Percentiles rank a stretch among this genome's conserved stretches.
Conservation (phyloP, 176 grass and related monocot genomes). For the Aegilops umbellulata region DNA sequence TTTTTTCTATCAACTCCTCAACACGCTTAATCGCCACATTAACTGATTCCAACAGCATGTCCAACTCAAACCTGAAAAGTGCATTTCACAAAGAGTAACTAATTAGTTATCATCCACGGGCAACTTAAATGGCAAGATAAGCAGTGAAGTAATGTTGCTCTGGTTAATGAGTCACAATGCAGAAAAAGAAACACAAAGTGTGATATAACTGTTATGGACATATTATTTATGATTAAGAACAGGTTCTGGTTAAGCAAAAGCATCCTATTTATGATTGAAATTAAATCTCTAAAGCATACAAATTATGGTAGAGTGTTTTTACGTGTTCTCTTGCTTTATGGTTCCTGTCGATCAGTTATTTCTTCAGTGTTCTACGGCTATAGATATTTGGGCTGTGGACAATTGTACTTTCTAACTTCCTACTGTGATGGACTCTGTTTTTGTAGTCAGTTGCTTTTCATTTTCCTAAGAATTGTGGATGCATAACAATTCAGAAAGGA, state of each 20-base stretch:
- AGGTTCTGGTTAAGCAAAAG: neutral
- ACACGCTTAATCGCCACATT: slow-evolving; percentile 60
- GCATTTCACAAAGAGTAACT: slow-evolving; percentile 10
- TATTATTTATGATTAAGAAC: no score
- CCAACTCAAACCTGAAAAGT: slow-evolving; percentile 70
- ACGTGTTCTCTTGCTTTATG: neutral
- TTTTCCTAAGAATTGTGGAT: neutral
- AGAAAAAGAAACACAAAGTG: slow-evolving; percentile 14
- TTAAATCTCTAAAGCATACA: neutral
- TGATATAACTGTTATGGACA: neutral
- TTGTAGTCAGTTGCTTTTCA: neutral
- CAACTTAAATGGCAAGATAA: slow-evolving; percentile 11
- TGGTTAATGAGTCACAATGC: slow-evolving; percentile 9
- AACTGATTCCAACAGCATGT: slow-evolving; percentile 86
- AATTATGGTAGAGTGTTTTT: neutral
- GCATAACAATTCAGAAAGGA: neutral
- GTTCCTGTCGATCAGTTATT: neutral
- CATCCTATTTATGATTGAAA: neutral
- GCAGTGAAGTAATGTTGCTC: neutral
- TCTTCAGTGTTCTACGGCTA: neutral
- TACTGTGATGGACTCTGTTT: neutral
- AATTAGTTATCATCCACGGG: slow-evolving; percentile 19
- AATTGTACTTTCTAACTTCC: neutral
- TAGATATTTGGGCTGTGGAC: no score
- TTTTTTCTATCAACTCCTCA: slow-evolving; percentile 69